phyloP scores from a whole-genome alignment of 225 moss, liverwort and hornwort species.

The Sphagnum contortum region DNA sequence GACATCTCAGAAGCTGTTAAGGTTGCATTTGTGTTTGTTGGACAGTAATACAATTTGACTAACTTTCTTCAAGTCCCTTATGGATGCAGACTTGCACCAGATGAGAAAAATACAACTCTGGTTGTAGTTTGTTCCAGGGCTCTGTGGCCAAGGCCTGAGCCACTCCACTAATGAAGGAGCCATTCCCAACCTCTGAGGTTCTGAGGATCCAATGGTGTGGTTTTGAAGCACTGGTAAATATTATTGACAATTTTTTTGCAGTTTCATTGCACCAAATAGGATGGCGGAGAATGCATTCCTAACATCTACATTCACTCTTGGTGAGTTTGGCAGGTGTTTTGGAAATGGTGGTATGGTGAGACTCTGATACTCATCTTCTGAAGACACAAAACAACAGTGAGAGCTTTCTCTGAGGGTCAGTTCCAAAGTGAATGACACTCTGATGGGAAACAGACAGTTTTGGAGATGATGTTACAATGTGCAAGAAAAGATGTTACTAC shows the following conservation, averaged over 20 bases:
- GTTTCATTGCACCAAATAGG: no score
- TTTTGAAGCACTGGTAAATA: no score
- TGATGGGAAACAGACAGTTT: slow-evolving; percentile 43
- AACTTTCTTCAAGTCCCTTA: no score
- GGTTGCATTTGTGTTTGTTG: no score
- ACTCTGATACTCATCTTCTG: slow-evolving; percentile 69
- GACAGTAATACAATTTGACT: no score
- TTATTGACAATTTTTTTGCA: no score
- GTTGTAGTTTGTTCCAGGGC: slow-evolving; percentile 79
- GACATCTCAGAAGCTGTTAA: no score
- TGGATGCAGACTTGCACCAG: slow-evolving; percentile 62
- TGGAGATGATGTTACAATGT: slow-evolving; percentile 50
- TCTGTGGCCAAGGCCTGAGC: slow-evolving; percentile 70
- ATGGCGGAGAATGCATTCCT: no score
- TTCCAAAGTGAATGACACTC: slow-evolving; percentile 34
- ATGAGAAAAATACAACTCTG: slow-evolving; percentile 86
- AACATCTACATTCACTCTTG: no score
- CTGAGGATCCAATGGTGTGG: no score
- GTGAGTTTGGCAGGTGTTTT: slow-evolving; percentile 39
- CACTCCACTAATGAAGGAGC: slow-evolving; percentile 68
- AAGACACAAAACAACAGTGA: slow-evolving; percentile 48
- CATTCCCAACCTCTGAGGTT: slow-evolving; percentile 78
- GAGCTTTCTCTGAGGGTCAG: slow-evolving; percentile 50
- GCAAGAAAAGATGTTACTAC: slow-evolving; percentile 74
- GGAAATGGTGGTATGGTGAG: slow-evolving; percentile 60